phyloP scores from a whole-genome alignment of 2,329 filamentous ascomycete species.

The Aspergillus versicolor region DNA sequence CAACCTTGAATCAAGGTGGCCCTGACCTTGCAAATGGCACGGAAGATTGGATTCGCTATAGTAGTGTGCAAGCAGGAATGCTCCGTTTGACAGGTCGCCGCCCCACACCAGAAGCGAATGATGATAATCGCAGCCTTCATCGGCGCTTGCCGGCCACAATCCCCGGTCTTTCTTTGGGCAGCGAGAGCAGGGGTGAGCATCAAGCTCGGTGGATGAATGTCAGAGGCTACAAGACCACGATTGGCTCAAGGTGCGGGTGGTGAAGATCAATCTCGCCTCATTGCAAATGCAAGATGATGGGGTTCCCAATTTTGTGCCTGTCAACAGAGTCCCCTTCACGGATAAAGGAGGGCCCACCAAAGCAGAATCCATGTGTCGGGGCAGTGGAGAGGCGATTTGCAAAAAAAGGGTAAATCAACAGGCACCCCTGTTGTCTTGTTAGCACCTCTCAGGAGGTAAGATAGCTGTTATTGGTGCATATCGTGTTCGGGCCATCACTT shows the following conservation, averaged over 20 bases:
- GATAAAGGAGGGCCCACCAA: constrained; percentile 5
- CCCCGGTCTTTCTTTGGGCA: constrained; percentile 33
- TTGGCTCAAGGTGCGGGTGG: neutral
- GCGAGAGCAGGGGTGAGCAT: constrained; percentile 24
- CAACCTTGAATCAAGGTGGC: constrained; percentile 6
- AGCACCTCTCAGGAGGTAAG: constrained; percentile 17
- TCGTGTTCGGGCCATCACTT: constrained; percentile 12
- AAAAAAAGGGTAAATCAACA: constrained; percentile 11
- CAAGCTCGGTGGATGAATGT: constrained; percentile 10
- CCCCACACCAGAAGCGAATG: constrained; percentile 22
- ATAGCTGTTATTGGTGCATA: constrained; percentile 22
- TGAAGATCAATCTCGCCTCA: constrained; percentile 3
- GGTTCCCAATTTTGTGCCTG: constrained; percentile 7
- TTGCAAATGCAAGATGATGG: constrained; percentile 9
- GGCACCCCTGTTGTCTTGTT: constrained; percentile 14
- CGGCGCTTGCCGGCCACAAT: constrained; percentile 17
- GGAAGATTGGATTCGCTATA: constrained; percentile 16
- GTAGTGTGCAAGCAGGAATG: constrained; percentile 16
- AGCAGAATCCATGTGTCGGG: constrained; percentile 10
- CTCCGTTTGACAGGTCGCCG: constrained; percentile 28
- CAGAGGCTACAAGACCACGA: constrained; percentile 1
- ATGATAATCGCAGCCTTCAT: constrained; percentile 17
- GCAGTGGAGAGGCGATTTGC: constrained; percentile 8
- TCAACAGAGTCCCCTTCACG: constrained; percentile 2
- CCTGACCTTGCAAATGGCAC: constrained; percentile 15